phyloP scores from a whole-genome alignment of 192 early-diverging fungal species.

The Mortierella claussenii region DNA sequence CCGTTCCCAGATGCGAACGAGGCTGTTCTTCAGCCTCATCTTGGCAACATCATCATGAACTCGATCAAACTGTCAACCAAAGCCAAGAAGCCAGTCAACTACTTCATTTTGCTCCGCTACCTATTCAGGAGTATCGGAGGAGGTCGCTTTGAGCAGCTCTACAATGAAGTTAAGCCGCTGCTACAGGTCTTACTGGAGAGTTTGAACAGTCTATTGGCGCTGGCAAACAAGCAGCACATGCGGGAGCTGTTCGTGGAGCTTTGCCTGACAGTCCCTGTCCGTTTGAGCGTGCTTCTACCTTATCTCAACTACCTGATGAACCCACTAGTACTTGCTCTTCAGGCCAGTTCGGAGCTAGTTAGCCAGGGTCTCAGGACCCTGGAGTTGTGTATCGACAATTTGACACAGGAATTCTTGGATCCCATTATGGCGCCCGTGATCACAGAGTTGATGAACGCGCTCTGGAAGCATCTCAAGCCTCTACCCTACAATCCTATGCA shows the following conservation, averaged over 20 bases:
- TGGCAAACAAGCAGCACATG: conserved; percentile 85
- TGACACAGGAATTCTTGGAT: conserved; percentile 96
- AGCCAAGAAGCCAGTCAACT: conserved; percentile 89
- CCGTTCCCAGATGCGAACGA: conserved; percentile 94
- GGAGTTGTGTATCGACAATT: conserved; percentile 97
- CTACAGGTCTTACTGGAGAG: conserved; percentile 92
- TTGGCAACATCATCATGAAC: conserved; percentile 88
- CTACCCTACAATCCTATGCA: conserved; percentile 86
- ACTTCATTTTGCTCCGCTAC: conserved; percentile 90
- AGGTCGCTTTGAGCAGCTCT: conserved; percentile 93
- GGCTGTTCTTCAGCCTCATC: conserved; percentile 90
- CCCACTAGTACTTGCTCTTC: conserved; percentile 93
- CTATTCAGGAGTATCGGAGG: conserved; percentile 97
- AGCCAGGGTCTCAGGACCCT: conserved; percentile 94
- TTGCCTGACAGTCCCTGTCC: conserved; percentile 96
- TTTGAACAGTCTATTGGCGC: conserved; percentile 84
- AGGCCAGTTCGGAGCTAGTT: conserved; percentile 93
- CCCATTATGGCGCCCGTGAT: conserved; percentile 95
- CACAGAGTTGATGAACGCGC: conserved; percentile 91
- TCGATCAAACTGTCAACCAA: conserved; percentile 86
- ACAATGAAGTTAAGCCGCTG: conserved; percentile 95
- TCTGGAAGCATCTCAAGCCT: conserved; percentile 93
- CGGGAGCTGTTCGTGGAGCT: conserved; percentile 98
- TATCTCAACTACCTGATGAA: conserved; percentile 95
- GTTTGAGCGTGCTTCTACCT: conserved; percentile 91